Evolutionary conservation across 176 grass and related monocot genomes (phyloP).

Genomic region (Thalia dealbata): DNA sequence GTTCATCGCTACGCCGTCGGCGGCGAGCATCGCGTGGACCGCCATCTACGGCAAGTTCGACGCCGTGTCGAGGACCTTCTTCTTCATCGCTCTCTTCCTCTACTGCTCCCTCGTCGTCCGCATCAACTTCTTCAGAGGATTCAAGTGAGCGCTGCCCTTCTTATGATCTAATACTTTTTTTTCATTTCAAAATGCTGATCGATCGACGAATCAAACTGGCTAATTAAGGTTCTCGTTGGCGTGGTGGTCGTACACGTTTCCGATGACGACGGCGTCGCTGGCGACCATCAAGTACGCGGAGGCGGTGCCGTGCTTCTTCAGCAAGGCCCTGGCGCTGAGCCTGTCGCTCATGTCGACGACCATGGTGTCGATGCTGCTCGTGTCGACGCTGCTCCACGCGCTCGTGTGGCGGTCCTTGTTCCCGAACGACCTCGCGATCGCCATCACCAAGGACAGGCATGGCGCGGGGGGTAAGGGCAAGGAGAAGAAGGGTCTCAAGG

Average conservation of each 20-base stretch:
- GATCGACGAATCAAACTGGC: not conserved
- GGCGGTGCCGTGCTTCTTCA: conserved; percentile 70
- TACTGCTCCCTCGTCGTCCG: conserved; percentile 83
- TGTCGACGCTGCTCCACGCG: conserved; percentile 80
- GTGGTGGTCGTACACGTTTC: conserved; percentile 99
- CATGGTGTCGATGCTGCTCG: conserved; percentile 82
- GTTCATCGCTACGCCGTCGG: conserved; percentile 97
- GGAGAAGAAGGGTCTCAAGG: conserved; percentile 51
- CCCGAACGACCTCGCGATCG: conserved; percentile 93
- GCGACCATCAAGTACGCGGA: conserved; percentile 84
- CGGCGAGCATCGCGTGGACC: conserved; percentile 78
- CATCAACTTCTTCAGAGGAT: conserved; percentile 98
- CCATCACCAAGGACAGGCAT: conserved; percentile 70
- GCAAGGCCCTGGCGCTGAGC: conserved; percentile 60
- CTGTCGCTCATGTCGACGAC: conserved; percentile 86
- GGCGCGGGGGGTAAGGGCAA: conserved; percentile 17
- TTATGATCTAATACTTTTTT: not conserved
- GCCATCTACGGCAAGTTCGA: conserved; percentile 83
- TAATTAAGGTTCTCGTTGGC: conserved; percentile 69
- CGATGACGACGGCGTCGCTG: conserved; percentile 89
- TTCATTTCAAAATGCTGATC: not conserved
- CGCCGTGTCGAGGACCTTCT: conserved; percentile 68
- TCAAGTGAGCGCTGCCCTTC: conserved; percentile 32
- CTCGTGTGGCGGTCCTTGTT: conserved; percentile 80
- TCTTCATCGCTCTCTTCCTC: conserved; percentile 84